Evolutionary conservation across 1,139 yeast species (phyloP), one percentile per base, ranked within the genome.

Genomic region (Pneumocystis sp.): DNA sequence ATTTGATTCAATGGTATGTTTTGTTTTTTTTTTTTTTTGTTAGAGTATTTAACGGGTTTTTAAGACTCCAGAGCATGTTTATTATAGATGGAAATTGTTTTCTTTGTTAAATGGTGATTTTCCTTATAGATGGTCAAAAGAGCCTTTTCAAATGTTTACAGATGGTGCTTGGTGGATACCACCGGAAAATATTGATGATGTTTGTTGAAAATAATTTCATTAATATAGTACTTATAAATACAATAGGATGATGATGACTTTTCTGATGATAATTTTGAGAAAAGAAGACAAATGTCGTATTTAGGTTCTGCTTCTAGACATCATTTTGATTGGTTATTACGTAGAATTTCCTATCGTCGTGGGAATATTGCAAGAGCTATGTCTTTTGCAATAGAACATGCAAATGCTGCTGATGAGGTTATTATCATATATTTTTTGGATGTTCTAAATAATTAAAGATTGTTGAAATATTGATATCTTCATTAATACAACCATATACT

Each of bases 361-460:
- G 74, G 75, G 12, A 68, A 72, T 10, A 71, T 74, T 34, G 76
- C 75, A 4, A 69, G 75, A 12, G 69, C 72, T 35, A 71, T 71
- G 69, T 73, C 73, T 12, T 74, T 74, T 69, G 75, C 74, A 15
- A 66, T 73, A 42, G 70, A 71, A 25, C 71, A 73, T 64, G 69
- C 70, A 17, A 62, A 64, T 34, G 70, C 70, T 12, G 71, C 73
- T 8, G 66, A 64, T 15, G 74, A 73, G 63, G 61, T 59, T 39
- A 59, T 59, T 42, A 4, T 50, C 12, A 10, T 59, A 21, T 59
- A 5, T 31, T 59, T 59, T 59, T 42, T 39, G 29, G 7, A 42
- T 42, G 17, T 59, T 31, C 31, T 59, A 25, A 39, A 42, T 39
- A 21, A 21, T 10, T 59, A 5, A 63, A 64, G 34, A 68, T 73